Conservation (phyloP, 345 rosid genomes). For the Cardamine resedifolia region DNA sequence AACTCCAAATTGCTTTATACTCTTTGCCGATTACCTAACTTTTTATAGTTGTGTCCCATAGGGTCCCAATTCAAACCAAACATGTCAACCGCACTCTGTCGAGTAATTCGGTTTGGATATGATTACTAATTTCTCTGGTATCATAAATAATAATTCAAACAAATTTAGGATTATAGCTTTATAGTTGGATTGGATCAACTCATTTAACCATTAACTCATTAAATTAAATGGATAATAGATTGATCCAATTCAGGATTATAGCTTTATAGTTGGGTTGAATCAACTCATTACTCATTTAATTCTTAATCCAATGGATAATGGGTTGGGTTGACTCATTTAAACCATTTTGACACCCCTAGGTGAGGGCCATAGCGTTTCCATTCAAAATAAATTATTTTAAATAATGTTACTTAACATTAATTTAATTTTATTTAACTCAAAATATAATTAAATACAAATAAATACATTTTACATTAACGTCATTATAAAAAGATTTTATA, state of each 20-base stretch:
- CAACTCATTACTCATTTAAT: no score
- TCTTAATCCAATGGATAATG: no score
- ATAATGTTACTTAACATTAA: neutral
- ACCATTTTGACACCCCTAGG: no score
- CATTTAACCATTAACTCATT: no score
- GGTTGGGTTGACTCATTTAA: no score
- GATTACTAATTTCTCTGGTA: neutral
- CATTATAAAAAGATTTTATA: no score
- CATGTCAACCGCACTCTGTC: conserved; percentile 33
- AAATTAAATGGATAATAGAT: no score
- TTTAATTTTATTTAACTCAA: neutral
- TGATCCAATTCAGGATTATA: no score
- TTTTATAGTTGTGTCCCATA: conserved; percentile 14
- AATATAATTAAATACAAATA: neutral
- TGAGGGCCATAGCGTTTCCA: neutral
- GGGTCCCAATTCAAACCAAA: conserved; percentile 24
- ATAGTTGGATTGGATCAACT: no score
- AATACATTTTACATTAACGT: neutral
- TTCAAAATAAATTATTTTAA: no score
- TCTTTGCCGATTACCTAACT: conserved; percentile 23
- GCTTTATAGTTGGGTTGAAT: no score
- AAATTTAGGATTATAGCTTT: neutral
- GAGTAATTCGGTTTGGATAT: conserved; percentile 18
- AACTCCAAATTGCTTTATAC: conserved; percentile 18
- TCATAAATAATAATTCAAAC: neutral